Conservation (phyloP, 2,329 filamentous ascomycete species). For the Xylariaceae sp. region DNA sequence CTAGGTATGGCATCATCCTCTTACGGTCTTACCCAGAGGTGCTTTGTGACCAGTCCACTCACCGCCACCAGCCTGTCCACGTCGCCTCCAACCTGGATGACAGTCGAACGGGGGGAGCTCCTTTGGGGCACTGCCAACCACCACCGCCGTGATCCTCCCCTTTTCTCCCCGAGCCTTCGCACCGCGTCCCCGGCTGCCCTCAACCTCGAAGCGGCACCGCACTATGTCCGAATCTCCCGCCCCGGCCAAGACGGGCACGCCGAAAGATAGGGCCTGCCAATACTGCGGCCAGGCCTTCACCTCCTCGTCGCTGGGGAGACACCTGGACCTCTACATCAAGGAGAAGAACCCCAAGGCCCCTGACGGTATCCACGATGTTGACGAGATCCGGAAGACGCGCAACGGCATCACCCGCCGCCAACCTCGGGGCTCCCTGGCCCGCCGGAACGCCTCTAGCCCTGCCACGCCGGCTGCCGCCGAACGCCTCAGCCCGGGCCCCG, state of each 20-base stretch:
- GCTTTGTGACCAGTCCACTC: too few species aligned
- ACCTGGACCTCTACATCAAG: conserved; percentile 90
- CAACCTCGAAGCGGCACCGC: neutral
- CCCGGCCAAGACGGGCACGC: conserved; percentile 37
- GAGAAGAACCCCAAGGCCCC: conserved; percentile 82
- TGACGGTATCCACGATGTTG: conserved; percentile 85
- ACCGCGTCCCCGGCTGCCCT: too few species aligned
- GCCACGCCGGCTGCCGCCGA: conserved; percentile 38
- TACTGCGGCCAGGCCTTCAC: conserved; percentile 89
- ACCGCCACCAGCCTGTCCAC: too few species aligned
- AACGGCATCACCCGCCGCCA: conserved; percentile 83
- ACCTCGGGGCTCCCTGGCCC: conserved; percentile 56
- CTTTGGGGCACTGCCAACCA: conserved; percentile 12
- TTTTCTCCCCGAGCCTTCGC: neutral
- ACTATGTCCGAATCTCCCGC: conserved; percentile 26
- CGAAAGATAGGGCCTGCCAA: conserved; percentile 81
- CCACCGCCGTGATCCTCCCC: conserved; percentile 1
- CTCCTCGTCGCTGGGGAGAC: conserved; percentile 84
- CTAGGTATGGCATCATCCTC: too few species aligned
- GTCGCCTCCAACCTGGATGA: too few species aligned
- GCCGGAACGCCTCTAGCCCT: conserved; percentile 55
- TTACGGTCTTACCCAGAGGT: too few species aligned
- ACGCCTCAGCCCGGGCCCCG: conserved; percentile 34
- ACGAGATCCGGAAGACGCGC: conserved; percentile 76
- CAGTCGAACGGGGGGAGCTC: conserved; percentile 17